Base-by-base conservation (phyloP, 1,139 yeast species). In the Kluyveromyces sp. region DNA sequence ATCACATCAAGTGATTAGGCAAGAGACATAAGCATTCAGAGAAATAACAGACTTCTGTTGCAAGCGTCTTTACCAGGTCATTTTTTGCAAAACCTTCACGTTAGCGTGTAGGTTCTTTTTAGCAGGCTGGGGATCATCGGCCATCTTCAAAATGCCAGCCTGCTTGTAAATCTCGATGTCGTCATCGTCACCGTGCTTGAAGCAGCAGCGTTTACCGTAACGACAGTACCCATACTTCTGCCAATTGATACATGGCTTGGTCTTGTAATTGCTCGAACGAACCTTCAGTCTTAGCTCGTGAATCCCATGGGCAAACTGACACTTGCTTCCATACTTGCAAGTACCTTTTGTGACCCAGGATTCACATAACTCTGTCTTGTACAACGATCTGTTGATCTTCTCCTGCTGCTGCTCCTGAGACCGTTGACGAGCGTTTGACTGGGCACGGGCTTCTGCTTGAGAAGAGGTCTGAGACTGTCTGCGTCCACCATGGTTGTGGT, bases 281-380 rank as follows among this genome's bases (percentile, higher is more conserved):
- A 79, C 83, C 41, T 86, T 80, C 16, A 64, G 57, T 62, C 86
- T 85, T 56, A 88, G 70, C 61, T 88, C 96, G 46, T 74, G 68
- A 36, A 76, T 73, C 18, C 96, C 96, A 57, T 88, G 96, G 7
- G 96, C 96, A 72, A 88, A 88, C 66, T 88, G 96, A 62, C 96
- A 88, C 67, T 88, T 88, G 53, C 76, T 75, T 2, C 95, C 95
- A 61, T 88, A 88, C 8, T 95, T 95, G 63, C 96, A 88, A 47
- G 63, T 59, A 20, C 92, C 92, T 50, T 78, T 74, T 55, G 78
- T 80, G 62, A 80, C 76, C 63, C 72, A 88, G 32, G 89, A 80
- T 31, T 82, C 85, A 65, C 96, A 88, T 48, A 88, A 73, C 65
- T 88, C 96, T 0, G 96, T 88, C 68, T 88, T 88, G 74, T 87